These are phyloP conservation scores for Durotheca rogersii DNA, from an alignment of 495 filamentous ascomycete genomes.

Conservation along the genomic window DNA sequence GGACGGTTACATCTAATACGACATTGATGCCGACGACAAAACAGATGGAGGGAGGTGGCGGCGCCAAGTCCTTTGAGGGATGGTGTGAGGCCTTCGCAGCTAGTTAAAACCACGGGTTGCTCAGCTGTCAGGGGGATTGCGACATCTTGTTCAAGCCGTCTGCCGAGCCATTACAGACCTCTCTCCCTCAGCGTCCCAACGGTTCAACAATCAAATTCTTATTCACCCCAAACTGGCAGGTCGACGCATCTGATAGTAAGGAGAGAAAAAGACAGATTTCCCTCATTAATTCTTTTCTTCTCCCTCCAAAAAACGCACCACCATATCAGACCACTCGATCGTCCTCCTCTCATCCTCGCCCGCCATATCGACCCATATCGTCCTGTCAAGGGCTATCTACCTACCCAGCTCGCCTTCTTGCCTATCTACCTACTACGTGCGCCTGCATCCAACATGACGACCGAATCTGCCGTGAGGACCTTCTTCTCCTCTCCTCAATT, in stretches of 20 bases:
- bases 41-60: not conserved
- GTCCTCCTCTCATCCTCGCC: not conserved
- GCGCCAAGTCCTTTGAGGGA: too few species aligned
- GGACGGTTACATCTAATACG: constrained; percentile 11
- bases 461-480: constrained; percentile 62
- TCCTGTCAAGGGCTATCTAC: too few species aligned
- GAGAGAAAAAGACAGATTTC: not conserved
- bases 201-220: constrained; percentile 16
- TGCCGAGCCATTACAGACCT: too few species aligned
- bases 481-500: constrained; percentile 85
- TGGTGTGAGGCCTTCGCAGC: too few species aligned
- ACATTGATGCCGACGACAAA: constrained; percentile 4
- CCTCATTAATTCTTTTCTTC: not conserved
- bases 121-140: too few species aligned
- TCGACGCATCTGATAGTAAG: constrained; percentile 18
- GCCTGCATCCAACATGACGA: constrained; percentile 39
- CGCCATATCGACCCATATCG: not conserved
- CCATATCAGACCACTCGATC: not conserved
- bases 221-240: constrained; percentile 12
- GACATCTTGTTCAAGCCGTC: too few species aligned
- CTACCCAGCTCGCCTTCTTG: too few species aligned
- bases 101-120: too few species aligned
- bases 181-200: constrained; percentile 14
- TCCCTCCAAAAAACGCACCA: constrained; percentile 13
- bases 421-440: constrained; percentile 9